Evolutionary conservation across 139 green algal species (phyloP), one percentile per base, ranked within the genome.

Genomic region (Tetraselmis chui): DNA sequence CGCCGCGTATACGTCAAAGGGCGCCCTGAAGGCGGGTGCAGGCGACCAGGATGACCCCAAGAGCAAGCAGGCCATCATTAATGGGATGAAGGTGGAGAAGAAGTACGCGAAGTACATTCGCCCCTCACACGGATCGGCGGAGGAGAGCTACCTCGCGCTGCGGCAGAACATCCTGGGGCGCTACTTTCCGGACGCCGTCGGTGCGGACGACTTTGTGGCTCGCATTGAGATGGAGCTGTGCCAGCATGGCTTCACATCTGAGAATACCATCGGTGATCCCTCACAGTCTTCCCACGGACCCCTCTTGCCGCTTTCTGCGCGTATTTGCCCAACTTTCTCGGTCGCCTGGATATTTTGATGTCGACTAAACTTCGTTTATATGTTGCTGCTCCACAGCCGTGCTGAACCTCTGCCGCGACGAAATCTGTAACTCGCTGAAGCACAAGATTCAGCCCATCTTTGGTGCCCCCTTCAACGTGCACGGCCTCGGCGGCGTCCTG

Each of bases 131-230:
- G 45, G 45, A 5, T 67, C 45, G 11, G 45, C 76, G 75, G 82
- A 89, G 79, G 76, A 82, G 18, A 58, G 32, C n/a, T 83, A 84
- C 79, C 32, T 82, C 23, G 81, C 82, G 28, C 78, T 31, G 0
- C 80, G 85, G n/a, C 59, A 83, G 28, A 77, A 29, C 26, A 31
- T 59, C 32, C 74, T 91, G 26, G 28, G 76, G 58, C 45, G 45
- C 45, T 67, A 59, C 76, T 79, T 79, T 29, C 76, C 76, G 2
- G n/a, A 29, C 76, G 27, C 76, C 2, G 18, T 79, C 28, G 76
- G 76, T 2, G 2, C 29, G n/a, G 76, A 79, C 28, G 76, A 79
- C 28, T 79, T 79, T 29, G 28, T 79, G 28, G 76, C 76, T 77
- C 74, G 74, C 74, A 77, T 29, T 2, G 74, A 77, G 74, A 32